These are phyloP conservation scores for Corinectria fuckeliana DNA, from an alignment of 2,329 filamentous ascomycete genomes.

Conservation along the genomic window DNA sequence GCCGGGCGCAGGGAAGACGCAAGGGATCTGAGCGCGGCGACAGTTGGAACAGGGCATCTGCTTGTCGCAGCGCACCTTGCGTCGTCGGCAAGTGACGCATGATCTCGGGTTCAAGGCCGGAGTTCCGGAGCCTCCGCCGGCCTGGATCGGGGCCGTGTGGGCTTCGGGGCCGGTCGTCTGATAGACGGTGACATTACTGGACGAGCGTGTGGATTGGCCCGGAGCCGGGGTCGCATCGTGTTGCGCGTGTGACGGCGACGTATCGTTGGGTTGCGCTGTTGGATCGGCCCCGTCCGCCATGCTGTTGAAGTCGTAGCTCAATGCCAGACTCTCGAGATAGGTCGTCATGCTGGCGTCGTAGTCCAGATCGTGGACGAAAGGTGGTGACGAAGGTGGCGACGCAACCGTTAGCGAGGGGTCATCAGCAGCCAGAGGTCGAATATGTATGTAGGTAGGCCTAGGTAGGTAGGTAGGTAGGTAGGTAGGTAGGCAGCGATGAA, in stretches of 20 bases:
- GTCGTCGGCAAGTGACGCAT: slow-evolving; percentile 57
- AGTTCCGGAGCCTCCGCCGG: slow-evolving; percentile 42
- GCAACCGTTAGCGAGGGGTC: slow-evolving; percentile 8
- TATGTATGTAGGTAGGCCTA: too few relatives aligned
- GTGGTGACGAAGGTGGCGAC: slow-evolving; percentile 3
- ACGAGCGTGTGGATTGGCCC: slow-evolving; percentile 30
- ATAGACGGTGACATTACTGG: slow-evolving; percentile 47
- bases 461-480: too few relatives aligned
- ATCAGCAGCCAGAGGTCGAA: background rate
- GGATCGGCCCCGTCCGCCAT: slow-evolving; percentile 30
- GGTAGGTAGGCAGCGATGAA: background rate
- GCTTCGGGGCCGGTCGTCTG: slow-evolving; percentile 50
- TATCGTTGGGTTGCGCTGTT: slow-evolving; percentile 28
- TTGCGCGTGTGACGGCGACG: slow-evolving; percentile 34
- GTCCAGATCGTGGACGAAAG: background rate
- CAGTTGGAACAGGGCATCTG: slow-evolving; percentile 79
- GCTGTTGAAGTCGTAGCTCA: slow-evolving; percentile 37
- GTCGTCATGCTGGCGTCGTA: slow-evolving; percentile 31
- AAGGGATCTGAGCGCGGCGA: slow-evolving; percentile 71
- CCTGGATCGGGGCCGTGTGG: slow-evolving; percentile 44
- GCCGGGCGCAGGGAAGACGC: slow-evolving; percentile 76
- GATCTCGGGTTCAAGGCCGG: slow-evolving; percentile 55
- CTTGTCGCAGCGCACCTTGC: slow-evolving; percentile 82
- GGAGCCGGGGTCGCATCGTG: slow-evolving; percentile 22
- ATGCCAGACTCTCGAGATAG: slow-evolving; percentile 32